These are phyloP conservation scores for Trifolium dubium DNA, from an alignment of 306 rosid genomes.

Conservation along the genomic window DNA sequence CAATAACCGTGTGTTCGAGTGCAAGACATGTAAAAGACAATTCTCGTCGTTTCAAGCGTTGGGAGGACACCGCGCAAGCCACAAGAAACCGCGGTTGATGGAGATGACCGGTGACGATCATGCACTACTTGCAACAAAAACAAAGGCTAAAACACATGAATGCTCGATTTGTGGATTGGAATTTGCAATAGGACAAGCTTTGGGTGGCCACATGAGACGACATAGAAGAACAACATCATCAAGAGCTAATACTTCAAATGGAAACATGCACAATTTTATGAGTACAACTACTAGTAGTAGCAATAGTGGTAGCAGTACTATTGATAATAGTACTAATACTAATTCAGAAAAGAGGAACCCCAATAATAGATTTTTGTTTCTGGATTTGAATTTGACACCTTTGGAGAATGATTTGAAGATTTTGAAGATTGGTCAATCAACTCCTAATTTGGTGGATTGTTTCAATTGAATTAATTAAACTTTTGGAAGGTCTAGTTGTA, in stretches of 20 bases:
- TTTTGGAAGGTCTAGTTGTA: slow-evolving; percentile 8
- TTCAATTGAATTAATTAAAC: slow-evolving; percentile 43
- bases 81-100: slow-evolving; percentile 77
- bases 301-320: neutral
- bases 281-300: neutral
- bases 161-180: slow-evolving; percentile 90
- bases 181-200: slow-evolving; percentile 89
- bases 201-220: slow-evolving; percentile 97
- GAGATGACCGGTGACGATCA: neutral
- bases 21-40: slow-evolving; percentile 82
- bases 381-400: slow-evolving; percentile 92
- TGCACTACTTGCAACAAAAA: slow-evolving; percentile 35
- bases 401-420: slow-evolving; percentile 70
- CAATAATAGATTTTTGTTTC: slow-evolving; percentile 55
- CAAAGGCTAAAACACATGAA: slow-evolving; percentile 82
- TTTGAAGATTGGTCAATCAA: slow-evolving; percentile 61
- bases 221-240: slow-evolving; percentile 49
- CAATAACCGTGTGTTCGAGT: slow-evolving; percentile 75
- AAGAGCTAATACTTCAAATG: neutral
- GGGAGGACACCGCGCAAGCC: slow-evolving; percentile 97
- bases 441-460: slow-evolving; percentile 55
- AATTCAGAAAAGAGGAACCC: slow-evolving; percentile 24
- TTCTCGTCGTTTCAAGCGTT: slow-evolving; percentile 89
- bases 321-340: slow-evolving; percentile 16
- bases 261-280: neutral